Evolutionary conservation across 169 alveolate genomes (phyloP).

Genomic region (Plasmodium fragile): DNA sequence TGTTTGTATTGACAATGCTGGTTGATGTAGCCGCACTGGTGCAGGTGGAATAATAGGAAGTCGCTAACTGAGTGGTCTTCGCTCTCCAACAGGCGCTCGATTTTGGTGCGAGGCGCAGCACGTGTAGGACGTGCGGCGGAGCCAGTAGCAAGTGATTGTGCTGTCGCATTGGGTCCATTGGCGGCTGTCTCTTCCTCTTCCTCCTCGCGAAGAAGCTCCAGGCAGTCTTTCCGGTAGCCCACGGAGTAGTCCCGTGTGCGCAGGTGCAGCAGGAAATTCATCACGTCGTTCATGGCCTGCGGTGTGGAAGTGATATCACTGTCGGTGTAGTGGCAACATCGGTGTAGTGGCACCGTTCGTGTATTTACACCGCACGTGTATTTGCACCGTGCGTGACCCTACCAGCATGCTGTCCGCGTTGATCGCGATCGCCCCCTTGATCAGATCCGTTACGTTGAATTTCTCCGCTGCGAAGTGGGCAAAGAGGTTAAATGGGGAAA

Average conservation of each 20-base stretch:
- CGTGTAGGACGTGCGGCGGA: background rate
- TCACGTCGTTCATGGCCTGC: constrained; percentile 8
- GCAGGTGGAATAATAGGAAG: constrained; percentile 43
- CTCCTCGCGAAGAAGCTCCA: constrained; percentile 14
- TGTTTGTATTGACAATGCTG: constrained; percentile 1
- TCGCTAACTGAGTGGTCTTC: constrained; percentile 27
- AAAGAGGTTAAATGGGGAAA: background rate
- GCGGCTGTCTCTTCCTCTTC: background rate
- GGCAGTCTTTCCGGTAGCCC: constrained; percentile 17
- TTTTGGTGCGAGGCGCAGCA: background rate
- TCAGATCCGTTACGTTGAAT: constrained; percentile 41
- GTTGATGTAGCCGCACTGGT: constrained; percentile 60
- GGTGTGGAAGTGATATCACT: background rate
- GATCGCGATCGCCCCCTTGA: constrained; percentile 26
- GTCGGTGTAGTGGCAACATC: background rate
- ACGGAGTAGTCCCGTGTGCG: constrained; percentile 24
- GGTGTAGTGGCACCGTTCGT: background rate
- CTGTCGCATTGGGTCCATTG: background rate
- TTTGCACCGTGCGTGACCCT: background rate
- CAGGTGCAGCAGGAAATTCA: constrained; percentile 44
- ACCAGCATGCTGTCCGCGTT: constrained; percentile 21
- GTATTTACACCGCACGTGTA: no score
- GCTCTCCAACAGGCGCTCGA: background rate
- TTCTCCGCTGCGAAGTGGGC: constrained; percentile 22
- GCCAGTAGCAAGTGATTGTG: background rate